A percentile compares a stretch with the other conserved stretches of the same genome.
Conservation (phyloP, 371 early-diverging fungal species). For the Zopfochytrium polystomum region DNA sequence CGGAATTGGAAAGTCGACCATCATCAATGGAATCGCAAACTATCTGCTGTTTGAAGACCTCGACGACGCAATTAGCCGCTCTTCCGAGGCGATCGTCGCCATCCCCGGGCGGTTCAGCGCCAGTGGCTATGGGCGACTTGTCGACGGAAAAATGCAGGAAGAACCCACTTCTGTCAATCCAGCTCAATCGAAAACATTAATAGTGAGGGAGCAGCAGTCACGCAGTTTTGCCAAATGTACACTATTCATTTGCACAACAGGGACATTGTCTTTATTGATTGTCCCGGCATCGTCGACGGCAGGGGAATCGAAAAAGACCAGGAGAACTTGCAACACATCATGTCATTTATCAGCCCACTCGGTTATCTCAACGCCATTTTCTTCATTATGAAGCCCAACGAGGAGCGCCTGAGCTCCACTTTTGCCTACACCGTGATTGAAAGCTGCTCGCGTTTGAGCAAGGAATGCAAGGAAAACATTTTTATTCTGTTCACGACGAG, state of each 20-base stretch:
- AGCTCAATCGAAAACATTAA: not conserved
- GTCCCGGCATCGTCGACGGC: too few species aligned
- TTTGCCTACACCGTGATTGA: slow-evolving; percentile 3
- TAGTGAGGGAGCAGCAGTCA: not conserved
- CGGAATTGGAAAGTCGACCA: slow-evolving; percentile 10
- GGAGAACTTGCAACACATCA: not conserved
- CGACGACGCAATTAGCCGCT: not conserved
- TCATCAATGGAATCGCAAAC: slow-evolving; percentile 2
- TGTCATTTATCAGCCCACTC: not conserved
- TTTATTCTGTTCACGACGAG: slow-evolving; percentile 2
- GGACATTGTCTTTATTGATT: not conserved
- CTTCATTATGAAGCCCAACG: slow-evolving; percentile 11
- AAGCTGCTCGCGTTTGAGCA: not conserved
- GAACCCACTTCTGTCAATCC: not conserved
- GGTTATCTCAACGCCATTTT: not conserved
- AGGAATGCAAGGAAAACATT: slow-evolving; percentile 3
- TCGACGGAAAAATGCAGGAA: not conserved
- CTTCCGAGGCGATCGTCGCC: not conserved
- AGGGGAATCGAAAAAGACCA: not conserved
- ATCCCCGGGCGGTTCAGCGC: slow-evolving; percentile 7
- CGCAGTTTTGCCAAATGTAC: not conserved
- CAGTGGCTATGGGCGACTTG: not conserved
- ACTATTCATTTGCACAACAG: not conserved
- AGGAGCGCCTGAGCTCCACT: not conserved
- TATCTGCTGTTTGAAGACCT: slow-evolving; percentile 3